Base-by-base conservation (phyloP, 2,329 filamentous ascomycete species). In the Pestalotiopsis sp. region DNA sequence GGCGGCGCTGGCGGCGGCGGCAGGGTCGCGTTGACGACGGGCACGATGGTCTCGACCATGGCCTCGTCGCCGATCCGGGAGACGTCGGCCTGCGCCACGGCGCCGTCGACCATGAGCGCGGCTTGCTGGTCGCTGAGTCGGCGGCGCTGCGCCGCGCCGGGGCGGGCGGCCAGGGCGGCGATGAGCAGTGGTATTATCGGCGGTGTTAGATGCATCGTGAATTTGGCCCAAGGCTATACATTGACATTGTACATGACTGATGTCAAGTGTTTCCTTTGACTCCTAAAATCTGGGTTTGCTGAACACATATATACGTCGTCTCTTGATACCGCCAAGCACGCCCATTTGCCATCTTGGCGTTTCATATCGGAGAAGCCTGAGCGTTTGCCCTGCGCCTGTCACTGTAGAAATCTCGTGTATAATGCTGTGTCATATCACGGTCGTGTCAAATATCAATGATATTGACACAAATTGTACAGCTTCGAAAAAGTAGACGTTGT, bases 271-370 rank as follows among this genome's bases (percentile, higher is more conserved):
- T 62, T 70, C 49, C 56, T 52, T 31, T 49, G 27, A 52, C 6
- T 13, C 23, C 2, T 6, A 14, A 49, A 64, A 67, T 56, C 59
- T 62, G 67, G 31, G 63, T 52, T 49, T 45, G 52, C 38, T 31
- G 61, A 5, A 31, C 65, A n/a, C 72, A 69, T 72, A 67, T 41
- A 67, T 41, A 67, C 59, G 62, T 68, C 38, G 68, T 61, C 60
- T 66, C 49, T 65, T 62, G 41, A 65, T 71, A 62, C 69, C 60
- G 62, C 65, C 70, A 67, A 56, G 57, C 68, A 41, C 68, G 65
- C 66, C 68, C 31, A 23, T 49, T 67, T 58, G 56, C n/a, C 40
- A 63, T 67, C 74, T 76, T 75, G 74, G 74, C 73, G 75, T 76
- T 76, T 76, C 74, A 75, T 65, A 68, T 25, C 65, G 25, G 5